Percentiles rank a stretch among this genome's conserved stretches.
phyloP scores from a whole-genome alignment of 2,329 filamentous ascomycete species.

The Diaporthe helianthi region DNA sequence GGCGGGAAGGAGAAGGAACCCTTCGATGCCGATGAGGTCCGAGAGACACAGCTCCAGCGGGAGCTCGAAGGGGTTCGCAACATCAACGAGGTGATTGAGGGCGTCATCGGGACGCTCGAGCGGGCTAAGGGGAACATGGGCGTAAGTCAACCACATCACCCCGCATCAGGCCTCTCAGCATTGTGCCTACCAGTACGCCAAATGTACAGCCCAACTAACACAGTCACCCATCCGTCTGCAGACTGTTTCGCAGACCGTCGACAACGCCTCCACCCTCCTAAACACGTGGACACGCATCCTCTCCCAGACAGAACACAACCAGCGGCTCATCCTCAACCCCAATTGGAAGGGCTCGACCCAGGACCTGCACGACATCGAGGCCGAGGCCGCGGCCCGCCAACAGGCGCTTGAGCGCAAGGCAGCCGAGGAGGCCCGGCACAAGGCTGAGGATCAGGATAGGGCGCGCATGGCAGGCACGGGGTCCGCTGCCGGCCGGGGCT shows the following conservation, averaged over 20 bases:
- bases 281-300: slow-evolving; percentile 97
- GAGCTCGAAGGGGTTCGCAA: slow-evolving; percentile 85
- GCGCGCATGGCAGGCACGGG: slow-evolving; percentile 47
- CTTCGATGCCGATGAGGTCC: slow-evolving; percentile 70
- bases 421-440: slow-evolving; percentile 72
- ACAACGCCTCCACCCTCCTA: slow-evolving; percentile 85
- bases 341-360: slow-evolving; percentile 88
- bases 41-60: slow-evolving; percentile 75
- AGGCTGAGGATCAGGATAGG: slow-evolving; percentile 67
- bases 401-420: slow-evolving; percentile 80
- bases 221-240: slow-evolving; percentile 43
- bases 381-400: slow-evolving; percentile 75
- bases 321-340: slow-evolving; percentile 86
- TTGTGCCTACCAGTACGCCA: background rate
- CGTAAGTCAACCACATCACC: slow-evolving; percentile 51
- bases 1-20: slow-evolving; percentile 51
- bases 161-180: background rate
- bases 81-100: slow-evolving; percentile 88
- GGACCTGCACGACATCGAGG: slow-evolving; percentile 86
- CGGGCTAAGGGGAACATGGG: slow-evolving; percentile 80
- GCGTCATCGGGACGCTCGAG: slow-evolving; percentile 74
- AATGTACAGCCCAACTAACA: background rate
- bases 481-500: slow-evolving; percentile 30
- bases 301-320: slow-evolving; percentile 96
- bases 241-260: slow-evolving; percentile 86